Evolutionary conservation across 345 rosid species (phyloP).

Genomic region (Linum usitatissimum): DNA sequence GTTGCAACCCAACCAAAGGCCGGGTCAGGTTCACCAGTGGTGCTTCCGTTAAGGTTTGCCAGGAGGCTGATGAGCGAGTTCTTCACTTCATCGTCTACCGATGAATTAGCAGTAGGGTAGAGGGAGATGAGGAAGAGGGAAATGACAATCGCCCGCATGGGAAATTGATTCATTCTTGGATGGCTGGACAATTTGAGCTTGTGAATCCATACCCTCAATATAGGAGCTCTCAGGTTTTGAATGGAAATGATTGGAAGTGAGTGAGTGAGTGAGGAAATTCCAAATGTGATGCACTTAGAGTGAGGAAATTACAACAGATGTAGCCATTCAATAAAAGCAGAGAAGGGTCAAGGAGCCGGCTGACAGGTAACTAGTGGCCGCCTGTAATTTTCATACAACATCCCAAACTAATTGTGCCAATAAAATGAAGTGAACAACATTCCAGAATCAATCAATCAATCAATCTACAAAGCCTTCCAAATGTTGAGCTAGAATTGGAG

Average conservation of each 20-base stretch:
- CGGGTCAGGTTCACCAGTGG: no score
- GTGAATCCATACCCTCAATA: conserved; percentile 10
- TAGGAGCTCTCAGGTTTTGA: conserved; percentile 5
- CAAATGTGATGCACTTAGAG: conserved; percentile 17
- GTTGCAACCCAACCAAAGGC: conserved; percentile 22
- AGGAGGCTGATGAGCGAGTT: conserved; percentile 21
- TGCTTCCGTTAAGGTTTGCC: no score
- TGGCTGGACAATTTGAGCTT: conserved; percentile 7
- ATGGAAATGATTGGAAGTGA: conserved; percentile 8
- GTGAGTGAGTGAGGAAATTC: conserved; percentile 19
- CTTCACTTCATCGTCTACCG: conserved; percentile 18
- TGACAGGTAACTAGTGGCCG: background rate
- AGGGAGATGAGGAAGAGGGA: conserved; percentile 17
- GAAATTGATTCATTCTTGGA: conserved; percentile 21
- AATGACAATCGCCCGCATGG: conserved; percentile 18
- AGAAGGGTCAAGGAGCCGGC: background rate
- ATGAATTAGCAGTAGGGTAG: conserved; percentile 12
- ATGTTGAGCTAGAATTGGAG: no score
- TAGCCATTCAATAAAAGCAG: background rate
- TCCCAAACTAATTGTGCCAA: no score
- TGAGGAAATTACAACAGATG: conserved; percentile 15
- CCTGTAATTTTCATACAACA: no score
- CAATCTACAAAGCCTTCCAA: no score
- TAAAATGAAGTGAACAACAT: background rate
- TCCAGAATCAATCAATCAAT: no score